phyloP scores from a whole-genome alignment of 257 asterid genomes.

The Scutellaria galericulata region DNA sequence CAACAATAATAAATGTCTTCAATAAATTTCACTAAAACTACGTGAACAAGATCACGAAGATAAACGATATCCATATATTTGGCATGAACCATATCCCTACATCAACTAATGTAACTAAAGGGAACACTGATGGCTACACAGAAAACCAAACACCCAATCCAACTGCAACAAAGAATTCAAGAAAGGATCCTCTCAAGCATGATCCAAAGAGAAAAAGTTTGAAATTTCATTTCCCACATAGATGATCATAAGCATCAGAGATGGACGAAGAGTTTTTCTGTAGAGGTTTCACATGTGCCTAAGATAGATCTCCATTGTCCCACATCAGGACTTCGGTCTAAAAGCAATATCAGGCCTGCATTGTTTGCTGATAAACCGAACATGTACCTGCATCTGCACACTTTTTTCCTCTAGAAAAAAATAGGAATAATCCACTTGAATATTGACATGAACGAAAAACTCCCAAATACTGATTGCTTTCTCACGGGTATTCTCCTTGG shows the following conservation, averaged over 20 bases:
- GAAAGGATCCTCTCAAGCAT: slow-evolving; percentile 9
- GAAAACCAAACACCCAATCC: slow-evolving; percentile 35
- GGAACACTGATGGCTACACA: slow-evolving; percentile 28
- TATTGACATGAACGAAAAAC: slow-evolving; percentile 59
- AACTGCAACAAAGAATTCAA: slow-evolving; percentile 36
- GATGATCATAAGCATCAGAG: slow-evolving; percentile 29
- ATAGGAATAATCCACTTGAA: slow-evolving; percentile 83
- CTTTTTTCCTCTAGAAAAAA: slow-evolving; percentile 75
- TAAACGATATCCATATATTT: slow-evolving; percentile 12
- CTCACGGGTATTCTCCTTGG: slow-evolving; percentile 53
- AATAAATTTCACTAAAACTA: slow-evolving; percentile 30
- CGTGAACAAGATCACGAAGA: slow-evolving; percentile 24
- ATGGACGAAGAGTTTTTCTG: slow-evolving; percentile 15
- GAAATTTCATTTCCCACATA: neutral
- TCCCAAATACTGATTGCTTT: slow-evolving; percentile 55
- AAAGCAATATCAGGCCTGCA: slow-evolving; percentile 69
- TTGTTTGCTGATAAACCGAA: slow-evolving; percentile 74
- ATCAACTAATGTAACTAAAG: slow-evolving; percentile 31
- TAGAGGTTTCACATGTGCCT: slow-evolving; percentile 38
- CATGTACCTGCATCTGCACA: slow-evolving; percentile 78
- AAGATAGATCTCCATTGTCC: slow-evolving; percentile 69
- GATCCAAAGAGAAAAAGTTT: neutral
- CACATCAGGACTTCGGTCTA: slow-evolving; percentile 70
- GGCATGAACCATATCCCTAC: slow-evolving; percentile 35
- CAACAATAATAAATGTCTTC: slow-evolving; percentile 23